Evolutionary conservation across 805 yeast species (phyloP).

Genomic region (Ogataea saltuana): DNA sequence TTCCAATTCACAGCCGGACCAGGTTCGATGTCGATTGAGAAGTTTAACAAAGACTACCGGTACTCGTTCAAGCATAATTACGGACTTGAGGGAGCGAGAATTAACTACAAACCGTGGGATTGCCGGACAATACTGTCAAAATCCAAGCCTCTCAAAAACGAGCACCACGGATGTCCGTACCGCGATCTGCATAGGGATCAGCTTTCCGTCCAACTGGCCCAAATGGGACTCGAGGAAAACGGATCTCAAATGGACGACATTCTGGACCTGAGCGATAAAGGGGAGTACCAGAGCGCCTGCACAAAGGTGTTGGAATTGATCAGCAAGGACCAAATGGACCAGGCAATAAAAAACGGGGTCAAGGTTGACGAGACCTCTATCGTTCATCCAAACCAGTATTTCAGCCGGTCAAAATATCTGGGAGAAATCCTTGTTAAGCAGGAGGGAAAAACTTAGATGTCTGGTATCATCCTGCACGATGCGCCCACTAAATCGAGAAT

Average conservation of each 20-base stretch:
- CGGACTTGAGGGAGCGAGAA: slow-evolving; percentile 89
- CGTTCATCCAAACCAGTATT: slow-evolving; percentile 86
- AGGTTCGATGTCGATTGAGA: slow-evolving; percentile 60
- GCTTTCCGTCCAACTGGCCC: slow-evolving; percentile 53
- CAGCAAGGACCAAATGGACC: slow-evolving; percentile 46
- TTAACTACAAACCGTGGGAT: slow-evolving; percentile 82
- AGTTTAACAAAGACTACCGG: slow-evolving; percentile 82
- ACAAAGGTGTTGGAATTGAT: slow-evolving; percentile 83
- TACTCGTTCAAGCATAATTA: slow-evolving; percentile 88
- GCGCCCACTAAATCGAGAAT: too few species aligned
- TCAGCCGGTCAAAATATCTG: slow-evolving; percentile 68
- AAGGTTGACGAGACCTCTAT: slow-evolving; percentile 60
- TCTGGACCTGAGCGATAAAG: slow-evolving; percentile 63
- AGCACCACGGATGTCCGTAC: slow-evolving; percentile 93
- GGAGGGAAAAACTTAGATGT: slow-evolving; percentile 18
- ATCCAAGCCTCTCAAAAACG: slow-evolving; percentile 66
- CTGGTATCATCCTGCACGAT: too few species aligned
- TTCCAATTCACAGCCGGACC: slow-evolving; percentile 59
- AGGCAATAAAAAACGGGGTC: slow-evolving; percentile 39
- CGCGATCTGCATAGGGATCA: slow-evolving; percentile 70
- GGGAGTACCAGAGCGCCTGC: slow-evolving; percentile 84
- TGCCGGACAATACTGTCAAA: slow-evolving; percentile 75
- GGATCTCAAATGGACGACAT: slow-evolving; percentile 52
- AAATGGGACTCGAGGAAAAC: slow-evolving; percentile 66
- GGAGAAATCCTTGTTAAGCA: slow-evolving; percentile 37